Conservation (phyloP, 768 basidiomycete genomes). For the Boletellus emodensis region DNA sequence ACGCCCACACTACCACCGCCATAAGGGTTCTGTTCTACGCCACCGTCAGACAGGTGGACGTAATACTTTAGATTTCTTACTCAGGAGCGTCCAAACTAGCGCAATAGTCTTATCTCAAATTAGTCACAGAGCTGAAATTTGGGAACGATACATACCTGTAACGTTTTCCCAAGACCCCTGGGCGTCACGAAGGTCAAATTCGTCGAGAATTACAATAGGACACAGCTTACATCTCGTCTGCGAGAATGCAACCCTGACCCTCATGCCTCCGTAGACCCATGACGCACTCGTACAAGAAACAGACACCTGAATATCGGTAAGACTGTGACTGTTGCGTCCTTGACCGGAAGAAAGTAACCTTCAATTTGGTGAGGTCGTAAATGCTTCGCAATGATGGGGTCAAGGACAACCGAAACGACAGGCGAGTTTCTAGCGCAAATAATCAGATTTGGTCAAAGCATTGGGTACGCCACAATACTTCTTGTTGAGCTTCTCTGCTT, state of each 20-base stretch:
- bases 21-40: slow-evolving; percentile 80
- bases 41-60: background rate
- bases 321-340: background rate
- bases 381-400: slow-evolving; percentile 72
- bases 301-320: slow-evolving; percentile 47
- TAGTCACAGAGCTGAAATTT: slow-evolving; percentile 1
- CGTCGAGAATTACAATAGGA: background rate
- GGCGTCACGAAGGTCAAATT: slow-evolving; percentile 10
- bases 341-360: slow-evolving; percentile 41
- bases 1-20: slow-evolving; percentile 42
- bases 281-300: slow-evolving; percentile 92
- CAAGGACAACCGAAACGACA: slow-evolving; percentile 81
- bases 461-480: slow-evolving; percentile 41
- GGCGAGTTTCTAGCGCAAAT: slow-evolving; percentile 47
- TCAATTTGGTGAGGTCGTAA: slow-evolving; percentile 90
- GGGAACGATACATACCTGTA: slow-evolving; percentile 48
- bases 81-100: slow-evolving; percentile 89
- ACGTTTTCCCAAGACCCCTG: slow-evolving; percentile 97
- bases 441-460: slow-evolving; percentile 3
- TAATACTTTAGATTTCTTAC: slow-evolving; percentile 42
- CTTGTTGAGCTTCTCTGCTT: slow-evolving; percentile 64
- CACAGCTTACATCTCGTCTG: slow-evolving; percentile 81
- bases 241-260: slow-evolving; percentile 91
- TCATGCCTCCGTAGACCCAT: slow-evolving; percentile 93
- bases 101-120: slow-evolving; percentile 59